phyloP scores from a whole-genome alignment of 805 yeast genomes.

The Myxozyma melibiosi region DNA sequence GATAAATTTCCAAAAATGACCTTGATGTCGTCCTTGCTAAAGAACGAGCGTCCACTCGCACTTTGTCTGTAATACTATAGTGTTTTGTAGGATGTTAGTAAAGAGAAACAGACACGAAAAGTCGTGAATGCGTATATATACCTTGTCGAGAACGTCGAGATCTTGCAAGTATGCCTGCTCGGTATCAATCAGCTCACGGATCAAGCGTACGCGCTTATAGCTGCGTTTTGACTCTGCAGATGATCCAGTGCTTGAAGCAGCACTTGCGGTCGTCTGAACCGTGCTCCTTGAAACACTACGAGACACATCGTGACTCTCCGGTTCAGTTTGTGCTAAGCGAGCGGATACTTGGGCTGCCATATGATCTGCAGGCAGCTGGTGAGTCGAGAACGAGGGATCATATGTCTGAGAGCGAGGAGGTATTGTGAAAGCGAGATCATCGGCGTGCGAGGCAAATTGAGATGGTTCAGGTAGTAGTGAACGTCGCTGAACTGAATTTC shows the following conservation, averaged over 20 bases:
- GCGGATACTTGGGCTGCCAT: no score
- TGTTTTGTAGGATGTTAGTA: no score
- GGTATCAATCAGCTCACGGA: constrained; percentile 45
- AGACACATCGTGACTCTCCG: background rate
- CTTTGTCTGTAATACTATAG: constrained; percentile 28
- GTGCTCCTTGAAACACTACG: background rate
- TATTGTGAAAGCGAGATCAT: background rate
- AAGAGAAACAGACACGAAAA: constrained; percentile 34
- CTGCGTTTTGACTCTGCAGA: constrained; percentile 25
- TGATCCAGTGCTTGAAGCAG: background rate
- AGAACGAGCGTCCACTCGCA: constrained; percentile 37
- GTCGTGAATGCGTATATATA: constrained; percentile 29
- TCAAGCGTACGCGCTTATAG: constrained; percentile 37
- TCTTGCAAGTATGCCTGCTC: constrained; percentile 45
- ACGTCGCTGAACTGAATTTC: constrained; percentile 2
- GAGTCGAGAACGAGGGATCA: no score
- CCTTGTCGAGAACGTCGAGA: constrained; percentile 41
- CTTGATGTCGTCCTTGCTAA: constrained; percentile 42
- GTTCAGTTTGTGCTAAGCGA: no score
- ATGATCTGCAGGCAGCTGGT: no score
- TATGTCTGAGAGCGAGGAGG: background rate
- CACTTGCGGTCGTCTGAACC: background rate
- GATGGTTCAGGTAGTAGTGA: background rate
- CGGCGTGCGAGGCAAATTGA: no score
- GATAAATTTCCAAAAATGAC: constrained; percentile 40